Evolutionary conservation across 2,329 filamentous ascomycete species (phyloP), one percentile per base, ranked within the genome.

Genomic region (Colletotrichum endophyticum): DNA sequence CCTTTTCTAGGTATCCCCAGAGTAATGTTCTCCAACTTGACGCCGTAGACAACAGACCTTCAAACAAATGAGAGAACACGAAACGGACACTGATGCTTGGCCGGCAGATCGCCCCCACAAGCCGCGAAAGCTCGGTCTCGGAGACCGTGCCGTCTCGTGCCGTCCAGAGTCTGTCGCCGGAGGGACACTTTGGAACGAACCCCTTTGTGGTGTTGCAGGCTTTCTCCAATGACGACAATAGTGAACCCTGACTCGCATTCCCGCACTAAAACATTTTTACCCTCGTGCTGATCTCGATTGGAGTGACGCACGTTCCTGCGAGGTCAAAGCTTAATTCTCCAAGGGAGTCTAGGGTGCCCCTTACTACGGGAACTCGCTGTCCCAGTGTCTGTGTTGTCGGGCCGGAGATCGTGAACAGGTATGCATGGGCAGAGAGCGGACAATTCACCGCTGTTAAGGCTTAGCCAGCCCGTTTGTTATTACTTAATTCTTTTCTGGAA

Each of bases 281-380:
- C 64, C 71, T 70, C 56, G 64, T 70, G 72, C 44, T 62, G 49
- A 75, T 72, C 69, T 72, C 12, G 73, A 63, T 63, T 34, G 69
- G 6, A 63, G 53, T 68, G 73, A 75, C 73, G 69, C 73, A 75
- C 39, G 56, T 68, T 72, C 56, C 69, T 75, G 73, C 63, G 16
- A 32, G 62, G 6, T 19, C 11, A 49, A 44, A 73, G 73, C 63
- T 72, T 67, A 27, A n/a, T 68, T n/a, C 19, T 25, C 22, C 6
- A 28, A 22, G 4, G 3, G n/a, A 28, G 61, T 32, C 27, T 19
- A 28, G 39, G 32, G 22, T 19, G 15, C 7, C n/a, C 44, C 22
- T 34, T 34, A 8, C 16, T 71, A 13, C 53, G 28, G n/a, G 19
- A 32, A 53, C 22, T 66, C 56, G 53, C 25, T 16, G n/a, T 62